Percentiles rank a stretch among this genome's conserved stretches.
Evolutionary conservation across 139 green algal genomes (phyloP).

Genomic region (Chlorella vulgaris): DNA sequence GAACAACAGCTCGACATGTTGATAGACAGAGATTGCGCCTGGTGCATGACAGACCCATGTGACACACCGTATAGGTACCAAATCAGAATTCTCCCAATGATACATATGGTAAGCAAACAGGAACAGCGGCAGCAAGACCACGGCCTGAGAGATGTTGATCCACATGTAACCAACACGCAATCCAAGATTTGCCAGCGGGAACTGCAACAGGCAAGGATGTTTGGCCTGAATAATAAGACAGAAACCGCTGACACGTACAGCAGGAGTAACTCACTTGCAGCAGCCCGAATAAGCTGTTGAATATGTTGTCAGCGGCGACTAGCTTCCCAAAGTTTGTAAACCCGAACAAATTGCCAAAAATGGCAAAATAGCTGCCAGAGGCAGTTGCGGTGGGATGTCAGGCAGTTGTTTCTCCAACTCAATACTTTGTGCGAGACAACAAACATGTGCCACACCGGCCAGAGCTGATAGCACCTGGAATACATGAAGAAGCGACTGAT

Average conservation of each 20-base stretch:
- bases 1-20: no score
- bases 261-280: slow-evolving; percentile 25
- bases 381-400: not conserved
- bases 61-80: slow-evolving; percentile 58
- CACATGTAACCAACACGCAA: slow-evolving; percentile 55
- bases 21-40: no score
- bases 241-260: no score
- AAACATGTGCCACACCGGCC: no score
- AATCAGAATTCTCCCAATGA: slow-evolving; percentile 53
- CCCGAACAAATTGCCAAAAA: slow-evolving; percentile 68
- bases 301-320: slow-evolving; percentile 67
- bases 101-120: slow-evolving; percentile 40
- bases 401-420: not conserved
- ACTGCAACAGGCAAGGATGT: slow-evolving; percentile 23
- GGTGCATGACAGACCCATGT: no score
- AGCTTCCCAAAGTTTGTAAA: slow-evolving; percentile 66
- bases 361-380: slow-evolving; percentile 59
- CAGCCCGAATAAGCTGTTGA: slow-evolving; percentile 63
- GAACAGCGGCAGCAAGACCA: slow-evolving; percentile 39
- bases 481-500: slow-evolving; percentile 66
- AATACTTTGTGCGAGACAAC: no score
- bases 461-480: no score
- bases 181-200: slow-evolving; percentile 52
- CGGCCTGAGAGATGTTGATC: slow-evolving; percentile 56
- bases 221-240: not conserved